phyloP scores from a whole-genome alignment of 202 grass and related monocot genomes.

The Schoenoplectus triqueter region DNA sequence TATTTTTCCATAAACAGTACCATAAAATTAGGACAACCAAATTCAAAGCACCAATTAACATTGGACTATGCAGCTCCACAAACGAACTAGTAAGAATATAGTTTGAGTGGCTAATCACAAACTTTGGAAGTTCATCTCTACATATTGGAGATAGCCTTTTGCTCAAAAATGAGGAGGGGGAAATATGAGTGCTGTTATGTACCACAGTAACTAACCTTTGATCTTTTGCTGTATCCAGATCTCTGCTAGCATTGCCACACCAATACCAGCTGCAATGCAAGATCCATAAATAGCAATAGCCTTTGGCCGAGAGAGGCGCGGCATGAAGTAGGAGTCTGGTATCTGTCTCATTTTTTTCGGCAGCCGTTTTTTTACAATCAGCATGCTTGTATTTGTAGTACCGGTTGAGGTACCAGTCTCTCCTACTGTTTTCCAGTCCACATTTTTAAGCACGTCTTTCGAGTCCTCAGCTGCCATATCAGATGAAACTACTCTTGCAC shows the following conservation, averaged over 20 bases:
- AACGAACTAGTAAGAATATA: background rate
- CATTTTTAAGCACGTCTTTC: conserved; percentile 72
- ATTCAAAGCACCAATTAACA: background rate
- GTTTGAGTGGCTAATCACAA: background rate
- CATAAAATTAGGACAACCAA: background rate
- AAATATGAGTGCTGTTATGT: background rate
- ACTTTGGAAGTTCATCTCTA: background rate
- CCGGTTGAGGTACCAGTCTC: conserved; percentile 44
- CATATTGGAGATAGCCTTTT: background rate
- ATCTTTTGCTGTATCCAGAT: conserved; percentile 94
- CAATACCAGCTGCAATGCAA: conserved; percentile 64
- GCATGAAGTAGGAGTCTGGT: conserved; percentile 86
- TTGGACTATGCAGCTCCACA: conserved; percentile 2
- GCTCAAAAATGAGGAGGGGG: background rate
- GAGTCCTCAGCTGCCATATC: conserved; percentile 62
- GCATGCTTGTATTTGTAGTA: conserved; percentile 47
- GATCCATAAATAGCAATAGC: conserved; percentile 62
- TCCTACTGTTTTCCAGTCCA: conserved; percentile 80
- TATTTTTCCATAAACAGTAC: background rate
- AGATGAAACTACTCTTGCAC: background rate
- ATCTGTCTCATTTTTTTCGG: conserved; percentile 96
- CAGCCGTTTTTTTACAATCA: conserved; percentile 73
- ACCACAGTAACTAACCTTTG: conserved; percentile 57
- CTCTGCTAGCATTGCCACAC: conserved; percentile 79
- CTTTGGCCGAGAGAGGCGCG: conserved; percentile 54